Conservation (phyloP, 768 basidiomycete genomes). For the Xerocomellus amylosporus region DNA sequence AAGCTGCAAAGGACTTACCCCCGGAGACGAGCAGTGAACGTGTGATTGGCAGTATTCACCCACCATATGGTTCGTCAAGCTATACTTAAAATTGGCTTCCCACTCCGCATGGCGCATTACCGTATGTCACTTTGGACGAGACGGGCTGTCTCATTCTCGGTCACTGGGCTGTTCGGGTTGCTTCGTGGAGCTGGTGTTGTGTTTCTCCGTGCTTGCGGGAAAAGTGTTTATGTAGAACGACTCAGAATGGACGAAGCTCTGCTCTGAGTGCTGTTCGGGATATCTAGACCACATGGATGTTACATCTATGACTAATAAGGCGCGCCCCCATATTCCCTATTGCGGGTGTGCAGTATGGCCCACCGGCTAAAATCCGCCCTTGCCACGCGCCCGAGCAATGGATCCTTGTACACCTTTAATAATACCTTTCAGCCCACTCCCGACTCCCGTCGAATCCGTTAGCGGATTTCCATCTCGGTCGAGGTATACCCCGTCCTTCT, state of each 20-base stretch:
- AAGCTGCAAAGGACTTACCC: constrained; percentile 11
- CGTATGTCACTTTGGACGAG: constrained; percentile 7
- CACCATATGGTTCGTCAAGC: constrained; percentile 29
- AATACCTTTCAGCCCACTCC: constrained; percentile 37
- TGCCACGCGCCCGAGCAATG: constrained; percentile 41
- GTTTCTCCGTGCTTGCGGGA: not conserved
- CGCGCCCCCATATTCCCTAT: not conserved
- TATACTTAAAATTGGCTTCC: constrained; percentile 36
- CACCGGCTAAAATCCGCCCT: constrained; percentile 35
- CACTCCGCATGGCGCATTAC: constrained; percentile 26
- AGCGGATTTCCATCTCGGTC: constrained; percentile 44
- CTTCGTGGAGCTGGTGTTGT: not conserved
- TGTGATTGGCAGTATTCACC: constrained; percentile 18
- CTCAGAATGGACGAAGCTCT: not conserved
- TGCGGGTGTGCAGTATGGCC: not conserved
- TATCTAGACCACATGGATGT: constrained; percentile 6
- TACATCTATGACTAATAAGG: constrained; percentile 15
- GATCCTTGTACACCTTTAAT: constrained; percentile 44
- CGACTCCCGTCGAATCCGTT: constrained; percentile 38
- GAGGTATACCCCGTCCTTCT: constrained; percentile 56
- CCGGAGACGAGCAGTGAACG: constrained; percentile 14
- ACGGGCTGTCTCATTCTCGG: not conserved
- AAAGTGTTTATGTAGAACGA: not conserved
- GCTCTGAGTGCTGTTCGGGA: not conserved
- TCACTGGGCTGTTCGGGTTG: not conserved